Evolutionary conservation across 1,284 basidiomycete genomes (phyloP).

Genomic region (Lentinula novae-zelandiae): DNA sequence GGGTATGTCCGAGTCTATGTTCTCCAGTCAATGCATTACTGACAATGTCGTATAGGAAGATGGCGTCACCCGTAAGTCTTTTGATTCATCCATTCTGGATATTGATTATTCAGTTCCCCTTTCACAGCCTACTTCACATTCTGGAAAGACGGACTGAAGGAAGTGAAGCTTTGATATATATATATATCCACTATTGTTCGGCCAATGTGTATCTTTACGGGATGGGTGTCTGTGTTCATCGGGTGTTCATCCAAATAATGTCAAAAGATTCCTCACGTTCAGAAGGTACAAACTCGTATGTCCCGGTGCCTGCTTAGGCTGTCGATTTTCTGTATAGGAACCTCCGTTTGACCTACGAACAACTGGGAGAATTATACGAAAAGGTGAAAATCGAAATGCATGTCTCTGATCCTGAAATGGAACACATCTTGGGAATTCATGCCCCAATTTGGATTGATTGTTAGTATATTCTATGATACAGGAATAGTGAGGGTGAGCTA

Average conservation of each 20-base stretch:
- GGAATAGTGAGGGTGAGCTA: background rate
- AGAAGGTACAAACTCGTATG: background rate
- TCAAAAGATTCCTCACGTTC: background rate
- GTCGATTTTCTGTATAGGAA: too few species aligned
- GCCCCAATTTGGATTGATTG: too few species aligned
- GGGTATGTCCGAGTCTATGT: constrained; percentile 38
- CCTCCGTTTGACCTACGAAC: too few species aligned
- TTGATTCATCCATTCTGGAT: background rate
- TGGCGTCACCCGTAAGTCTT: constrained; percentile 69
- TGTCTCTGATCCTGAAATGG: too few species aligned
- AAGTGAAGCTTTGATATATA: constrained; percentile 54
- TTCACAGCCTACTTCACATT: constrained; percentile 83
- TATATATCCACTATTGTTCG: constrained; percentile 9
- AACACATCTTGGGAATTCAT: too few species aligned
- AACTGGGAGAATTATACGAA: too few species aligned
- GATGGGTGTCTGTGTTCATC: background rate
- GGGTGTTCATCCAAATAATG: background rate
- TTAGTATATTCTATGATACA: background rate
- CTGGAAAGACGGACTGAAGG: constrained; percentile 90
- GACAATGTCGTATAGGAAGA: constrained; percentile 45
- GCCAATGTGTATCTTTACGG: background rate
- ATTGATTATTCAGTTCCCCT: background rate
- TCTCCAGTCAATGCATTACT: constrained; percentile 2
- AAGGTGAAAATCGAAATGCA: too few species aligned
- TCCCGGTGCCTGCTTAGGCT: too few species aligned